These are phyloP conservation scores for Maudiozyma turicensis DNA, from an alignment of 805 yeast genomes.

Conservation along the genomic window DNA sequence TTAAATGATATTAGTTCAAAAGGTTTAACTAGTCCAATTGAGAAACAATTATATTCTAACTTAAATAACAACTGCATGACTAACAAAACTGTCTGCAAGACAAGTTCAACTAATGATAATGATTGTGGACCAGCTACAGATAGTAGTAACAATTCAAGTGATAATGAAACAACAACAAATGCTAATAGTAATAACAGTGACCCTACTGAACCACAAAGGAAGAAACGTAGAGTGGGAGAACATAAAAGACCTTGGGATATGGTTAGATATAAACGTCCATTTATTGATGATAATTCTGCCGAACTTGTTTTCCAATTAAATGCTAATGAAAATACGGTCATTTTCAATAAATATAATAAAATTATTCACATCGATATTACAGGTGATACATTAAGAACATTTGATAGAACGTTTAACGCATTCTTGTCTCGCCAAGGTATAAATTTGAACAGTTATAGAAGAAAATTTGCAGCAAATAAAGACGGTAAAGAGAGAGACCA, in stretches of 20 bases:
- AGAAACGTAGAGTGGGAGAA: background rate
- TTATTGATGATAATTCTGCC: slow-evolving; percentile 29
- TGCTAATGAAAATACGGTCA: slow-evolving; percentile 18
- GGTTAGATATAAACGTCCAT: slow-evolving; percentile 37
- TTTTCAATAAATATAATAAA: slow-evolving; percentile 24
- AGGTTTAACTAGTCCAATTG: slow-evolving; percentile 31
- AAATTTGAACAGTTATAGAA: slow-evolving; percentile 6
- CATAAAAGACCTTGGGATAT: slow-evolving; percentile 5
- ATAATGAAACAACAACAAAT: slow-evolving; percentile 1
- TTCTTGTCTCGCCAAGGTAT: slow-evolving; percentile 4
- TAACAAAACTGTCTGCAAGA: background rate
- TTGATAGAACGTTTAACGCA: slow-evolving; percentile 1
- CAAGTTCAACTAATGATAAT: background rate
- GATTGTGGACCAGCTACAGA: background rate
- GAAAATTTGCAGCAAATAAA: slow-evolving; percentile 3
- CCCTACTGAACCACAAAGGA: background rate
- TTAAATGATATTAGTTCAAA: slow-evolving; percentile 30
- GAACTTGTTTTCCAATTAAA: slow-evolving; percentile 35
- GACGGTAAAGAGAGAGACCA: slow-evolving; percentile 3
- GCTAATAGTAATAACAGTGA: background rate
- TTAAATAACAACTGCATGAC: slow-evolving; percentile 4
- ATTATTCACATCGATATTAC: slow-evolving; percentile 14
- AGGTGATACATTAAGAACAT: slow-evolving; percentile 2
- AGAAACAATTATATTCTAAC: background rate
- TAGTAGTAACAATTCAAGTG: background rate